Base-by-base conservation (phyloP, 768 basidiomycete genomes). In the Boletus pseudopeckii region DNA sequence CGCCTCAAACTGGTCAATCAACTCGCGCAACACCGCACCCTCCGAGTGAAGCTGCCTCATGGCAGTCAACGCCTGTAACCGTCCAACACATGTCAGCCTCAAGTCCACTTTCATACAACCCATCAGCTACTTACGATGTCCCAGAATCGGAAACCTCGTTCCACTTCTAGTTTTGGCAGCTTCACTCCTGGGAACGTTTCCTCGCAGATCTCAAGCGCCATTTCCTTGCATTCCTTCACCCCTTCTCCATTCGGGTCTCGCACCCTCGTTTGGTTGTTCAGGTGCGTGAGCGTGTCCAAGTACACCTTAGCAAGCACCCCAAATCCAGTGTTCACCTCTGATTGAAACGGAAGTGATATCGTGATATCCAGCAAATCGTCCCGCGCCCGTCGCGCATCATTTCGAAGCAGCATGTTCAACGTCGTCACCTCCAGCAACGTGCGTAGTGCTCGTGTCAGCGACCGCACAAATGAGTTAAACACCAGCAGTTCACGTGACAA, bases 61-160 rank as follows among this genome's bases (percentile, higher is more conserved):
- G 71, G 92, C 92, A 52, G 83, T 81, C 72, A 97, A 80, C 65
- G 90, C 83, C 88, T 91, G 74, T 22, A 28, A 52, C 22, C 53
- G 33, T 45, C 1, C 38, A 53, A 54, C 47, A 28, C 71, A 62
- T 61, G 65, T 67, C 60, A 64, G 62, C 68, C 63, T 60, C 64
- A 48, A 57, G 46, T 39, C 41, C 24, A 20, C 51, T 40, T 48
- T 24, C 42, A 44, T 50, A 63, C 28, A 1, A 28, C 28, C 53
- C 36, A 44, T 37, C 46, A 56, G 44, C 41, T 36, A 83, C 93
- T 75, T 67, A 97, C 95, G 72, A 95, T 81, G 69, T 98, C 93
- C 96, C 96, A 99, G 79, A 98, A 99, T 65, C 96, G 79, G 79
- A 99, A 98, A 7, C 96, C 96, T 46, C 96, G 76, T 72, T 97